A percentile compares a stretch with the other conserved stretches of the same genome.
These are phyloP conservation scores for Ceratobasidium theobromae DNA, from an alignment of 1,284 basidiomycete genomes.

Conservation along the genomic window DNA sequence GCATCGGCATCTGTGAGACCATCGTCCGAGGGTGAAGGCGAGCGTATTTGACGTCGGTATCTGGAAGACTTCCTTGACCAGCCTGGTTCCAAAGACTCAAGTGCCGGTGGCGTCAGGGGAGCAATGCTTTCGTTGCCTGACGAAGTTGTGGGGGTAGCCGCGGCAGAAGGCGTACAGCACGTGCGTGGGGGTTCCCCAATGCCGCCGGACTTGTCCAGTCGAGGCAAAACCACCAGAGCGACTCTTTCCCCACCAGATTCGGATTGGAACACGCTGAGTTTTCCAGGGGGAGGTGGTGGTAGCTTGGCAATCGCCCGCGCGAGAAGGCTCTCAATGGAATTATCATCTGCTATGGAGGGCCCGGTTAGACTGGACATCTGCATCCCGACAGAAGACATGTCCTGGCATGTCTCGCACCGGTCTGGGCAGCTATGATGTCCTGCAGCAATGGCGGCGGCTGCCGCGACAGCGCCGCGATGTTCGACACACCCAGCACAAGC, in stretches of 20 bases:
- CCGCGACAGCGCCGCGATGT: conserved; percentile 25
- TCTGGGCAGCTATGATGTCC: conserved; percentile 29
- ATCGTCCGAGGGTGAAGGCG: conserved; percentile 19
- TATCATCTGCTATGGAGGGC: conserved; percentile 8
- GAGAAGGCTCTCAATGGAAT: conserved; percentile 22
- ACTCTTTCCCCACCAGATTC: conserved; percentile 12
- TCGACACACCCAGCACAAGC: conserved; percentile 22
- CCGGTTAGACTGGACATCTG: conserved; percentile 3
- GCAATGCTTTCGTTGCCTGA: background rate
- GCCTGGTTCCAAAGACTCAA: background rate
- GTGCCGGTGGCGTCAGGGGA: background rate
- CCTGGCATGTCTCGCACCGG: conserved; percentile 26
- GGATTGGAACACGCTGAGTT: conserved; percentile 28
- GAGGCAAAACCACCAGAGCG: conserved; percentile 19
- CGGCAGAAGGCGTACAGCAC: background rate
- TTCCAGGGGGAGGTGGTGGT: conserved; percentile 19
- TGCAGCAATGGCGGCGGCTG: conserved; percentile 14
- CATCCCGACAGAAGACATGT: conserved; percentile 4
- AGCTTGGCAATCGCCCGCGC: conserved; percentile 28
- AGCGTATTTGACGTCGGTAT: conserved; percentile 3
- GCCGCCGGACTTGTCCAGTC: background rate
- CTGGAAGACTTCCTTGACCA: background rate
- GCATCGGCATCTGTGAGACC: conserved; percentile 19
- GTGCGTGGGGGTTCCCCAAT: background rate
- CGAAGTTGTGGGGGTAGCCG: background rate